Evolutionary conservation across 106 monocot species (phyloP).

Genomic region (Ottelia alismoides): DNA sequence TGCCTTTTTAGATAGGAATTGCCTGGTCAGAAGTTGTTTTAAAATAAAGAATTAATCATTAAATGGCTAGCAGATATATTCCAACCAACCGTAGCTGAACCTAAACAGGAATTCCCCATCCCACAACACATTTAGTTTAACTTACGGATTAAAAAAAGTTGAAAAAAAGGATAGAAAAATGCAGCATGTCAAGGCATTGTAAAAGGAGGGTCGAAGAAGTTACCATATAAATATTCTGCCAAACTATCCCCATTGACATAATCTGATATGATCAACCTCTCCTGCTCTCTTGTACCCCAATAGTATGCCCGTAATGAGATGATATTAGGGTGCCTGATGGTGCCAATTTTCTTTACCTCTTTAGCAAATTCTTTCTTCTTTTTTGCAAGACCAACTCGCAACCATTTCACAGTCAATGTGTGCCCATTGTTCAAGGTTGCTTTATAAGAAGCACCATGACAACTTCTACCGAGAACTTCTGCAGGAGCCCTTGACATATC

Average conservation of each 20-base stretch:
- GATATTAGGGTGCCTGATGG: conserved; percentile 62
- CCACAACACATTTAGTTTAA: no score
- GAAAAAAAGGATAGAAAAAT: no score
- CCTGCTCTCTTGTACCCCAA: conserved; percentile 82
- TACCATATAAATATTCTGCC: conserved; percentile 85
- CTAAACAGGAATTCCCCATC: no score
- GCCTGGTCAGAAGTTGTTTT: no score
- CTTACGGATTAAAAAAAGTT: no score
- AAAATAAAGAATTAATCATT: no score
- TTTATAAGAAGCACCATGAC: conserved; percentile 92
- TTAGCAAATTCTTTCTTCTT: conserved; percentile 76
- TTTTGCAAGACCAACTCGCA: conserved; percentile 74
- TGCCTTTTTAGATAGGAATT: no score
- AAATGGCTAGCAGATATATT: no score
- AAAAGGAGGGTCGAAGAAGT: no score
- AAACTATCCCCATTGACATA: conserved; percentile 70
- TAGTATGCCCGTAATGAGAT: conserved; percentile 71
- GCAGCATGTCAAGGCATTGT: no score
- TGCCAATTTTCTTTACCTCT: conserved; percentile 69
- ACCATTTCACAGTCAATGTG: conserved; percentile 73
- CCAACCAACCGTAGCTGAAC: no score
- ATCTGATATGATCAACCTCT: conserved; percentile 75
- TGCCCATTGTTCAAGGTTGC: conserved; percentile 64
- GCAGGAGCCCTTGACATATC: conserved; percentile 76
- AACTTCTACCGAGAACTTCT: conserved; percentile 85